A percentile compares a stretch with the other conserved stretches of the same genome.
phyloP scores from a whole-genome alignment of 306 rosid genomes.

The Nissolia schottii region DNA sequence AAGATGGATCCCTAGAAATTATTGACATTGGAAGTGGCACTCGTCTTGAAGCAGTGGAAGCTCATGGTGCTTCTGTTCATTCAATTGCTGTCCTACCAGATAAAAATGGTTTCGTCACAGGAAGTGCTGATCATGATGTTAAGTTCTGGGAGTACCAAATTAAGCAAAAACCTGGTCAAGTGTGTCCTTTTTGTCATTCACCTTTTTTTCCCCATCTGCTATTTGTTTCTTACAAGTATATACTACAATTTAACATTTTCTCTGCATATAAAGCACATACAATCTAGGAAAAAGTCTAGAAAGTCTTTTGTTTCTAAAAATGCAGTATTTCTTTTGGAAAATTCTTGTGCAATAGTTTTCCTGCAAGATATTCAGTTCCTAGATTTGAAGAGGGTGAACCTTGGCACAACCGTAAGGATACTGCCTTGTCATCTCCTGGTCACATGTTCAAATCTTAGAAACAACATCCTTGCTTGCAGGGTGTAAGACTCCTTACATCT shows the following conservation, averaged over 20 bases:
- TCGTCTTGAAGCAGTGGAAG: conserved; percentile 71
- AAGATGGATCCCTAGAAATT: conserved; percentile 74
- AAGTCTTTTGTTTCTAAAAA: background rate
- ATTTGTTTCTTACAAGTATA: background rate
- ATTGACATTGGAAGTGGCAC: conserved; percentile 85
- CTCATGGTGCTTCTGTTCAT: conserved; percentile 75
- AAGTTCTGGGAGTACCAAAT: conserved; percentile 89
- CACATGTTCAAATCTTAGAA: too few species aligned
- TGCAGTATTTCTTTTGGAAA: background rate
- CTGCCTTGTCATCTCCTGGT: too few species aligned
- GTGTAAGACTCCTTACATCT: too few species aligned
- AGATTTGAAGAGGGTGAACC: too few species aligned
- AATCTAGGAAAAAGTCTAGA: background rate
- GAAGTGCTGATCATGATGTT: conserved; percentile 88
- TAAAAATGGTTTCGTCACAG: conserved; percentile 79
- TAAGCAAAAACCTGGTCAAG: conserved; percentile 70
- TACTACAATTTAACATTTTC: background rate
- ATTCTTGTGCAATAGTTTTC: background rate
- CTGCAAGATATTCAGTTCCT: too few species aligned
- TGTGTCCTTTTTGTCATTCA: conserved; percentile 39
- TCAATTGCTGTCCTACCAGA: conserved; percentile 70
- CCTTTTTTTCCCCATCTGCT: background rate
- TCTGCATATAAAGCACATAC: conserved; percentile 2
- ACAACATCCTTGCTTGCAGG: too few species aligned
- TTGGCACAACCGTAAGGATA: too few species aligned